These are phyloP conservation scores for Dalbergia oliveri DNA, from an alignment of 306 rosid species.

Conservation along the genomic window DNA sequence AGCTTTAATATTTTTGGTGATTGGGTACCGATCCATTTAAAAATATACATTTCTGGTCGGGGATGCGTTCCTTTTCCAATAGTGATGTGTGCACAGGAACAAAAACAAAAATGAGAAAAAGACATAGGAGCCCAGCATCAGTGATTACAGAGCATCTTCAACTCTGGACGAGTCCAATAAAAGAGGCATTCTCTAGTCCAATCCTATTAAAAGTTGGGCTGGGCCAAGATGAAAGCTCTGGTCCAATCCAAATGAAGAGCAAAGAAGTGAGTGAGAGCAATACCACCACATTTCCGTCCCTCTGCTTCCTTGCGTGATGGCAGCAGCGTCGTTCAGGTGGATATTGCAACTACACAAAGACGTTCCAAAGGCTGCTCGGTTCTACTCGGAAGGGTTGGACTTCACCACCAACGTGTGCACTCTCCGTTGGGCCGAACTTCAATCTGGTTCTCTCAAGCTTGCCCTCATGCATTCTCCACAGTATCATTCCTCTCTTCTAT, in stretches of 20 bases:
- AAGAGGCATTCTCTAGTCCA: no score
- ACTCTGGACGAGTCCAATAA: no score
- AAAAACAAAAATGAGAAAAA: no score
- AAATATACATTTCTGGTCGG: no score
- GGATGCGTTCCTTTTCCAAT: no score
- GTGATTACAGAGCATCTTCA: background rate
- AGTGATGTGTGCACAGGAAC: no score
- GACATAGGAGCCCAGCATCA: background rate
- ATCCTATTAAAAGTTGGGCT: background rate
- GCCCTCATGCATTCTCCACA: conserved; percentile 78
- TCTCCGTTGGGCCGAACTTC: conserved; percentile 90
- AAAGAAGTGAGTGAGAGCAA: background rate
- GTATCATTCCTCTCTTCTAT: conserved; percentile 39
- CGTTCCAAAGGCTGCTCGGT: conserved; percentile 85
- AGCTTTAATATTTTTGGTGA: no score
- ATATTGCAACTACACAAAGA: conserved; percentile 78
- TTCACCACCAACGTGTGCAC: conserved; percentile 80
- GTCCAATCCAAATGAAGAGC: conserved; percentile 22
- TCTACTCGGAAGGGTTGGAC: conserved; percentile 83
- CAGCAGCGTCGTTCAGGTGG: conserved; percentile 80
- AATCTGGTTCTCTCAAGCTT: conserved; percentile 84
- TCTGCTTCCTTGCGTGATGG: no score
- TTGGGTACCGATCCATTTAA: no score
- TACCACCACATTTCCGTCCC: no score
- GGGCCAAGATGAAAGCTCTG: background rate